A percentile compares a stretch with the other conserved stretches of the same genome.
phyloP scores from a whole-genome alignment of 2,329 filamentous ascomycete species.

The Botrytis porri region DNA sequence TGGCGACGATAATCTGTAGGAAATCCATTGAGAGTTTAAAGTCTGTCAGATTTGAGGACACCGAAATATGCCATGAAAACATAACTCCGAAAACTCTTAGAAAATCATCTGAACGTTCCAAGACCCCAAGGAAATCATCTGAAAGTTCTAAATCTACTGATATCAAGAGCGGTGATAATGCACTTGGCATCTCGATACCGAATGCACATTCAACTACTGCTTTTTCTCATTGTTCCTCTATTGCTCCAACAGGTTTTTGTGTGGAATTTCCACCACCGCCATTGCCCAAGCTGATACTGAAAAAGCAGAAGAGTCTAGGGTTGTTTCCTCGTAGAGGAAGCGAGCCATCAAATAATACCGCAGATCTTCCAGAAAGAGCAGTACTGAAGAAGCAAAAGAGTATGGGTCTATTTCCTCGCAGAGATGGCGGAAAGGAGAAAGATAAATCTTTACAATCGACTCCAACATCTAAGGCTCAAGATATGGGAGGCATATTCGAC shows the following conservation, averaged over 20 bases:
- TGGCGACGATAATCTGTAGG: not conserved
- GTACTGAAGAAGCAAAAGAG: conserved; percentile 9
- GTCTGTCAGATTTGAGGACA: conserved; percentile 6
- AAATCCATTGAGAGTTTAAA: conserved; percentile 10
- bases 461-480: not conserved
- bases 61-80: not conserved
- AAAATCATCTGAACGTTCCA: not conserved
- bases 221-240: not conserved
- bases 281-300: not conserved
- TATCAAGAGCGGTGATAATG: not conserved
- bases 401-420: not conserved
- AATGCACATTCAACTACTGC: not conserved
- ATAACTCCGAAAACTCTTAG: not conserved
- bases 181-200: conserved; percentile 9
- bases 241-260: not conserved
- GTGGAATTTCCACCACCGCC: not conserved
- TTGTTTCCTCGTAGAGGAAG: not conserved
- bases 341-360: not conserved
- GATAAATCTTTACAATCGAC: not conserved
- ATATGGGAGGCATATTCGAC: not conserved
- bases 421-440: not conserved
- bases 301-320: not conserved
- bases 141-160: not conserved
- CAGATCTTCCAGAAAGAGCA: not conserved
- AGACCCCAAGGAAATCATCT: not conserved